phyloP scores from a whole-genome alignment of 768 basidiomycete species.

The Trametes villosa region DNA sequence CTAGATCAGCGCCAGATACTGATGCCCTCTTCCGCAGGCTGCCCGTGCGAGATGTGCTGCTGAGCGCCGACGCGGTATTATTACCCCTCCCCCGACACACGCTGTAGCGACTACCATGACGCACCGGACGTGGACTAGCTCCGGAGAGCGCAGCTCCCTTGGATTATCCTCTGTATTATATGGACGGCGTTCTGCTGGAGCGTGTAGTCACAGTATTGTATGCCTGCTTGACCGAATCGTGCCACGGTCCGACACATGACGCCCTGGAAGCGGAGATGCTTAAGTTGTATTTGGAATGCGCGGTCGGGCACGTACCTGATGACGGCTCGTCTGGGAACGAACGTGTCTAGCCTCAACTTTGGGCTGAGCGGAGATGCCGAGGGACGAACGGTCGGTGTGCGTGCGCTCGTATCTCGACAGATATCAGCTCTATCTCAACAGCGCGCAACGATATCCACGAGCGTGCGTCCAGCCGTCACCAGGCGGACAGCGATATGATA shows the following conservation, averaged over 20 bases:
- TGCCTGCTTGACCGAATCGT: background rate
- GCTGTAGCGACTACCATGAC: background rate
- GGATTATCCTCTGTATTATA: background rate
- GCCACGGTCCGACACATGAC: background rate
- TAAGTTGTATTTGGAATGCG: too few species aligned
- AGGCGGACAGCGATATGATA: too few species aligned
- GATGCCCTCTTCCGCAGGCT: slow-evolving; percentile 48
- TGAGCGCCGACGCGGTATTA: slow-evolving; percentile 30
- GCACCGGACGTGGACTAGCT: background rate
- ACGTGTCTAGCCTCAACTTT: too few species aligned
- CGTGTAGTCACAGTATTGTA: background rate
- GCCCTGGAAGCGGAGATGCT: too few species aligned
- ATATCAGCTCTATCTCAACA: too few species aligned
- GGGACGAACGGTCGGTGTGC: too few species aligned
- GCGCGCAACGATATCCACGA: too few species aligned
- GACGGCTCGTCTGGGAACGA: too few species aligned
- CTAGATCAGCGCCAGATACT: background rate
- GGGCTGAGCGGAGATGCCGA: too few species aligned
- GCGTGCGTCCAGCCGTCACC: too few species aligned
- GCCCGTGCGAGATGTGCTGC: slow-evolving; percentile 82
- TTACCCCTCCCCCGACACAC: background rate
- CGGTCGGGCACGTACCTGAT: too few species aligned
- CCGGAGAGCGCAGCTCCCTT: background rate
- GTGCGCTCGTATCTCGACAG: too few species aligned
- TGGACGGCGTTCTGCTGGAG: background rate